phyloP scores from a whole-genome alignment of 495 filamentous ascomycete genomes.

The Neurospora sp. region DNA sequence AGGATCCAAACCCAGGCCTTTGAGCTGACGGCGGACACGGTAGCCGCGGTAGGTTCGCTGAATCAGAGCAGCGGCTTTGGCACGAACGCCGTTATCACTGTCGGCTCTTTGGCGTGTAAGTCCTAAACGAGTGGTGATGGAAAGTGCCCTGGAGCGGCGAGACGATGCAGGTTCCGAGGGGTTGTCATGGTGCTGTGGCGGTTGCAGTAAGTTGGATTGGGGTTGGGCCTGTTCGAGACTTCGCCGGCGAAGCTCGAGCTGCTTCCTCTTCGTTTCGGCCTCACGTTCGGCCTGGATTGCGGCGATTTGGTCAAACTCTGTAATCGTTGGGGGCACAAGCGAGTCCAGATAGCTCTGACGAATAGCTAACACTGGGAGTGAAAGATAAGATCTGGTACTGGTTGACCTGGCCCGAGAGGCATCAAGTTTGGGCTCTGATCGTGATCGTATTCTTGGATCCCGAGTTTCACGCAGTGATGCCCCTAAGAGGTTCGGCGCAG shows the following conservation, averaged over 20 bases:
- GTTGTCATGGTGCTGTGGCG: background rate
- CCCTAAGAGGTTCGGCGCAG: background rate
- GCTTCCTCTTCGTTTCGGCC: constrained; percentile 26
- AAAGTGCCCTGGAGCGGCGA: background rate
- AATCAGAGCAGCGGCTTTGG: constrained; percentile 44
- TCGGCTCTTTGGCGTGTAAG: background rate
- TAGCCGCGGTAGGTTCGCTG: constrained; percentile 66
- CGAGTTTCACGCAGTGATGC: background rate
- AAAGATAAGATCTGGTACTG: background rate
- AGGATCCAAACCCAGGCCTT: constrained; percentile 54
- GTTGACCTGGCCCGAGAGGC: background rate
- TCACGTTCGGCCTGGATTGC: constrained; percentile 37
- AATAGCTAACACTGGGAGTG: background rate
- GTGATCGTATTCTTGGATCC: background rate
- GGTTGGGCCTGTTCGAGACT: constrained; percentile 11
- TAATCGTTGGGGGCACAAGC: constrained; percentile 32
- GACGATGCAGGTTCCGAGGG: background rate
- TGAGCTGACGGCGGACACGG: constrained; percentile 53
- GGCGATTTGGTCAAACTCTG: constrained; percentile 33
- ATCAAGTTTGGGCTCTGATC: background rate
- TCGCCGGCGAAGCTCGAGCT: constrained; percentile 23
- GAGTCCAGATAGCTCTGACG: constrained; percentile 40
- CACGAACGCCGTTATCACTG: constrained; percentile 11
- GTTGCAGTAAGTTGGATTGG: constrained; percentile 14
- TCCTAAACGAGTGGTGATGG: background rate